Base-by-base conservation (phyloP, 2,329 filamentous ascomycete species). In the Ascochyta rabiei region DNA sequence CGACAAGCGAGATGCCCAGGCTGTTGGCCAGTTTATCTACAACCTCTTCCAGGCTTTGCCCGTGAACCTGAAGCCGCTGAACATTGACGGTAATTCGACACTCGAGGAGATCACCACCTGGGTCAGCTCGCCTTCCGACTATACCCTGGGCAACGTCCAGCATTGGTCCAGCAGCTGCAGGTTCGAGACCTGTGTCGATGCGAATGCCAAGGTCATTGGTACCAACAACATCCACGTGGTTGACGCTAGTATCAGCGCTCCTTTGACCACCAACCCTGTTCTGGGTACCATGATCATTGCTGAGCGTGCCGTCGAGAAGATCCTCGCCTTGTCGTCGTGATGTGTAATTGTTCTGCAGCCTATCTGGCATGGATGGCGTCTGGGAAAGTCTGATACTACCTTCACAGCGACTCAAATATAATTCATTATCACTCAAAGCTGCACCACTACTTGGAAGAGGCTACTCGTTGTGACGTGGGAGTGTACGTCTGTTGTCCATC, bases 281-380 rank as follows among this genome's bases (percentile, higher is more conserved):
- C 81, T 84, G 66, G 81, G 80, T 0, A 75, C 82, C 23, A 84
- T 84, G 80, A 77, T 81, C 18, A 81, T 79, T 4, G 82, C 76
- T 0, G 82, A 84, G 72, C 77, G 75, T 59, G 82, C 78, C 1
- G 75, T 77, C 2, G 82, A 84, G 68, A 72, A 78, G 60, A 81
- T 84, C 60, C 65, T 78, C 55, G 68, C 60, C 21, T 46, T 75
- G 47, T 37, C 7, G 9, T 12, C 12, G 18, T 34, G 40, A 9
- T 28, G 15, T 24, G 16, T 34, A 48, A 34, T 44, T 7, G 13
- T 16, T 44, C 18, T 26, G 15, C n/a, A 42, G 38, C 24, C 26
- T 21, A 28, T 12, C 37, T 34, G 28, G 50, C 26, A 33, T 42
- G 35, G 9, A 43, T 48, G 31, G 38, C 23, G 38, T 13, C 28